Base-by-base conservation (phyloP, 2,329 filamentous ascomycete genomes). In the Lachnellula suecica region DNA sequence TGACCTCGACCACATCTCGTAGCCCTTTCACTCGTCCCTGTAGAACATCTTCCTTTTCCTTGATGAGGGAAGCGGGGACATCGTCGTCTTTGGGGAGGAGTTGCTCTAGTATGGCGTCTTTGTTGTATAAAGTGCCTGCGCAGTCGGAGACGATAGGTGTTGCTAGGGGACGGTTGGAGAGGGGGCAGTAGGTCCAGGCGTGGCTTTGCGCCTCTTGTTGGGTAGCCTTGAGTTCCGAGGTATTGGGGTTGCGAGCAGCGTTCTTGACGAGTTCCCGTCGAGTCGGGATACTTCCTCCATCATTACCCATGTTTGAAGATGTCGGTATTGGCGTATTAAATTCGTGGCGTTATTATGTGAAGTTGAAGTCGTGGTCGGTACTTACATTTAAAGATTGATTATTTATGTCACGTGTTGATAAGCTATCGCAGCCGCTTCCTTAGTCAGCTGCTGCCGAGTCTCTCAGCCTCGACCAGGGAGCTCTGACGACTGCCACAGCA, bases 231-330 rank as follows among this genome's bases (percentile, higher is more conserved):
- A 96, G 75, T 74, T 97, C 88, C 43, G 89, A 86, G 24, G 90
- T 81, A 29, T 89, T 95, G 20, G 88, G 89, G 47, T 85, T 81
- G 63, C 90, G 88, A 38, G 92, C 91, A 24, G 92, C 91, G 71
- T 93, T 88, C 73, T 96, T 96, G 70, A 99, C 94, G 42, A 99
- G 89, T 72, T 99, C 95, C 66, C 91, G 88, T 27, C 95, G 89
- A 58, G 88, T 97, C 4, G 94, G 94, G 62, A 99, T 99, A 62
- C 90, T 93, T 69, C 94, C 94, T 63, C 94, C 94, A 70, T 99
- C 94, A 74, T 99, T 99, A 69, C 94, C 94, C 94, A 99, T 97
- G 63, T 10, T 51, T 17, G 15, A 10, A 35, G 20, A 20, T 29
- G 37, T 11, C n/a, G 11, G 20, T 31, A 23, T 17, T n/a, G 9